Conservation (phyloP, 495 filamentous ascomycete species). For the Penicillium dipodomyicola region DNA sequence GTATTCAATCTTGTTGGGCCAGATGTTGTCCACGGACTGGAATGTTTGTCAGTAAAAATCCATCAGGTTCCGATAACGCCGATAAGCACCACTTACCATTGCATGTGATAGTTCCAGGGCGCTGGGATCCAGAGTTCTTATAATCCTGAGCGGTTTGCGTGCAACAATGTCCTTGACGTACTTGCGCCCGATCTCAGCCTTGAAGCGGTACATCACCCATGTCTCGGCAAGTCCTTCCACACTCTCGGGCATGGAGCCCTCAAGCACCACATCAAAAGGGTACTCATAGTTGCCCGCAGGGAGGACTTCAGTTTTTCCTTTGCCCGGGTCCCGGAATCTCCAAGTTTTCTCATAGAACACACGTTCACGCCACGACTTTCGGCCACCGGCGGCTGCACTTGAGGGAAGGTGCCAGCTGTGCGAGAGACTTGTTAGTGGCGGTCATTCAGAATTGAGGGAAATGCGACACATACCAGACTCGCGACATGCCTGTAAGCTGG, state of each 20-base stretch:
- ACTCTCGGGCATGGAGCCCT: slow-evolving; percentile 77
- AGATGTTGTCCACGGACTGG: slow-evolving; percentile 83
- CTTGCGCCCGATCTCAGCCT: slow-evolving; percentile 79
- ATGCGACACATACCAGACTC: slow-evolving; percentile 57
- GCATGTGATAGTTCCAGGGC: slow-evolving; percentile 81
- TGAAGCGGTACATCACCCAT: slow-evolving; percentile 82
- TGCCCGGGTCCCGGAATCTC: slow-evolving; percentile 50
- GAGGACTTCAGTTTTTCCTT: slow-evolving; percentile 58
- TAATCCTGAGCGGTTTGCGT: slow-evolving; percentile 77
- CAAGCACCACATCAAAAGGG: slow-evolving; percentile 76
- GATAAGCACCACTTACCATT: slow-evolving; percentile 54
- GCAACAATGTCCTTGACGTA: slow-evolving; percentile 76
- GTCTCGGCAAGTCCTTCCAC: slow-evolving; percentile 80
- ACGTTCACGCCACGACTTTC: slow-evolving; percentile 51
- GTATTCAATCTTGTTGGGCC: slow-evolving; percentile 94
- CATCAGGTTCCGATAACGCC: background rate
- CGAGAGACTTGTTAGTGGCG: slow-evolving; percentile 11
- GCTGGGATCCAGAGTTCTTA: slow-evolving; percentile 78
- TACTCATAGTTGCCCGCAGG: slow-evolving; percentile 84
- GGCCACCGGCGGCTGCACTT: slow-evolving; percentile 42
- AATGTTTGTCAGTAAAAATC: slow-evolving; percentile 13
- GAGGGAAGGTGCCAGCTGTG: slow-evolving; percentile 50
- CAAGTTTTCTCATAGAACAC: slow-evolving; percentile 57
- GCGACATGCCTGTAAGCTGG: slow-evolving; percentile 66
- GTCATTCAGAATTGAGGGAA: background rate